Base-by-base conservation (phyloP, 257 asterid genomes). In the Solanum lycopersicoides region DNA sequence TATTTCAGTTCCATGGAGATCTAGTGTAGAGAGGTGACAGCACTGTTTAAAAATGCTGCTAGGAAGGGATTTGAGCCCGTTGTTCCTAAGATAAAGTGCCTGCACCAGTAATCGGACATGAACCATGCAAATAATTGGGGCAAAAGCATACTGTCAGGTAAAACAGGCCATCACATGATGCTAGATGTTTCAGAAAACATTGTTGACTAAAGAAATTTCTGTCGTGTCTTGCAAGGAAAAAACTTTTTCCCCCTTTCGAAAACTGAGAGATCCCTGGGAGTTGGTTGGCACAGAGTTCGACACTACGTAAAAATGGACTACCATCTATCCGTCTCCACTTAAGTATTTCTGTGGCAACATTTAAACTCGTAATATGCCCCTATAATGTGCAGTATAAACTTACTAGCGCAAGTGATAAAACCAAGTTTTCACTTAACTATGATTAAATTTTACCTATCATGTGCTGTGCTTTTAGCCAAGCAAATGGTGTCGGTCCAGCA, bases 1-100 rank as follows among this genome's bases (percentile, higher is more conserved):
- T 86, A 97, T 93, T 90, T 95, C 94, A 35, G 99, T 95, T 60
- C 94, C 94, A 88, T 97, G 99, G 79, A 97, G 95, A 91, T 95
- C 98, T 88, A 97, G 91, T n/a, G 85, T 93, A 13, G 98, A 92
- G 73, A 96, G 99, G 89, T 96, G 93, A 34, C 35, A 72, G 91
- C 99, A 96, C 90, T 35, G 87, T 88, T 87, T 91, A 82, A 96
- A 94, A 74, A 96, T 91, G 65, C 88, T 89, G 45, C 34, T 90
- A 9, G 98, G 99, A 32, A 96, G 98, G 86, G 94, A 92, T 86
- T 87, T 92, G 82, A 96, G 91, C 85, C 98, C 98, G 66, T 94
- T 96, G 92, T 96, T 93, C 74, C 92, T 59, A 42, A 95, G 93
- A 88, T 93, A 88, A 83, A 96, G 91, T 86, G 97, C 94, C 99